These are phyloP conservation scores for Xenosphaeropsis pyriputrescens DNA, from an alignment of 2,329 filamentous ascomycete genomes.

Conservation along the genomic window DNA sequence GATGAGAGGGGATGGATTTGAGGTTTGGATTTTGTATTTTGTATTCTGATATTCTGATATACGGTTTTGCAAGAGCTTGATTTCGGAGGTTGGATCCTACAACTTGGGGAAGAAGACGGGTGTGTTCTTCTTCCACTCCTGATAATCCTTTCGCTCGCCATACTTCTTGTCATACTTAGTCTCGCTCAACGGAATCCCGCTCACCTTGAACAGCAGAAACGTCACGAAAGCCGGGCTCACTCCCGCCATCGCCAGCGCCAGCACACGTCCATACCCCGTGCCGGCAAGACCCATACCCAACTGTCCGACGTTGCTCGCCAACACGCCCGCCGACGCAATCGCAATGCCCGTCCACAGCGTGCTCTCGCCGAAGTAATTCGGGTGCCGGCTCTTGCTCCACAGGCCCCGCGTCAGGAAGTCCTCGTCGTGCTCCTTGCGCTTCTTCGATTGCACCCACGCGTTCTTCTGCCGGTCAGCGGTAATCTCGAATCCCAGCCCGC, in stretches of 20 bases:
- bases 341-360: constrained; percentile 57
- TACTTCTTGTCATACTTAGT: constrained; percentile 53
- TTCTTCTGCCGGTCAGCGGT: constrained; percentile 50
- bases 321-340: constrained; percentile 37
- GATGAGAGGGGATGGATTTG: too few relatives aligned
- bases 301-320: constrained; percentile 38
- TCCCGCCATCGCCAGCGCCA: constrained; percentile 24
- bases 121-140: constrained; percentile 52
- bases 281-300: constrained; percentile 39
- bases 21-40: too few relatives aligned
- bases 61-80: too few relatives aligned
- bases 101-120: constrained; percentile 50
- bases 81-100: too few relatives aligned
- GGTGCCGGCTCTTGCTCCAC: constrained; percentile 46
- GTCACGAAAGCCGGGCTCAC: constrained; percentile 50
- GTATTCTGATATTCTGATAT: too few relatives aligned
- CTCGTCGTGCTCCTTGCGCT: constrained; percentile 50
- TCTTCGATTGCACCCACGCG: constrained; percentile 44
- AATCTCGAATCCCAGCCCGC: constrained; percentile 45
- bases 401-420: constrained; percentile 49
- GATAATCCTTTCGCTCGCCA: constrained; percentile 48
- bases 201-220: constrained; percentile 47
- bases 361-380: constrained; percentile 61
- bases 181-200: constrained; percentile 51
- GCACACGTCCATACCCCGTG: constrained; percentile 22